Percentiles rank a stretch among this genome's conserved stretches.
Evolutionary conservation across 2,329 filamentous ascomycete species (phyloP).

Genomic region (Trichoderma afroharzianum): DNA sequence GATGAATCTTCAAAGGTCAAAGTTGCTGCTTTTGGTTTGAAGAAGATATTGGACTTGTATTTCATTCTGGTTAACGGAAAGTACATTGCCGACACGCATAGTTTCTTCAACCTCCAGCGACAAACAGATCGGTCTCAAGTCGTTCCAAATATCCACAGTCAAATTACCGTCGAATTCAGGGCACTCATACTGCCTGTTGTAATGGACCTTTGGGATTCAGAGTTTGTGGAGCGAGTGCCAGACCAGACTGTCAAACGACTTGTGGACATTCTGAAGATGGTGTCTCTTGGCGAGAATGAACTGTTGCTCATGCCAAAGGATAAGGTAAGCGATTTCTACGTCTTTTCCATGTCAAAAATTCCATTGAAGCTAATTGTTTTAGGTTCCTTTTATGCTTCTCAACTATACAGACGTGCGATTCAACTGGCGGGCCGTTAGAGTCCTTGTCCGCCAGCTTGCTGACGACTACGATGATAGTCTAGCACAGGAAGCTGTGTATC

Average conservation of each 20-base stretch:
- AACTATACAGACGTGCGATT: slow-evolving; percentile 44
- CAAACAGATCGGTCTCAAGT: slow-evolving; percentile 41
- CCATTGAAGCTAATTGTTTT: not conserved
- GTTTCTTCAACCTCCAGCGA: slow-evolving; percentile 46
- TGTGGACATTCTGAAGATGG: slow-evolving; percentile 76
- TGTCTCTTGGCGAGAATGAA: slow-evolving; percentile 76
- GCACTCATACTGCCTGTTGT: slow-evolving; percentile 74
- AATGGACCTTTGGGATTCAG: slow-evolving; percentile 78
- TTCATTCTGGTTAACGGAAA: slow-evolving; percentile 72
- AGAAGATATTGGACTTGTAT: slow-evolving; percentile 82
- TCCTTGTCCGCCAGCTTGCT: slow-evolving; percentile 32
- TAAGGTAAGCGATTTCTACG: slow-evolving; percentile 40
- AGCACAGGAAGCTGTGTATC: slow-evolving; percentile 74
- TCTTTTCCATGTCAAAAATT: not conserved
- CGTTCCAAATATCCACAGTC: slow-evolving; percentile 50
- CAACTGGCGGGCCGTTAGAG: slow-evolving; percentile 39
- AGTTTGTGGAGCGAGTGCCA: slow-evolving; percentile 76
- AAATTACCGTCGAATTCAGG: slow-evolving; percentile 84
- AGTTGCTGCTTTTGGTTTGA: slow-evolving; percentile 59
- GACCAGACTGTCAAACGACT: slow-evolving; percentile 73
- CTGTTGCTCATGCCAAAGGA: slow-evolving; percentile 59
- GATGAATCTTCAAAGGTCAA: slow-evolving; percentile 46
- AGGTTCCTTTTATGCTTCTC: slow-evolving; percentile 38
- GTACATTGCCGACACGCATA: slow-evolving; percentile 71
- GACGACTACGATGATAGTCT: slow-evolving; percentile 52